Evolutionary conservation across 176 grass and related monocot genomes (phyloP).

Genomic region (Ensete glaucum): DNA sequence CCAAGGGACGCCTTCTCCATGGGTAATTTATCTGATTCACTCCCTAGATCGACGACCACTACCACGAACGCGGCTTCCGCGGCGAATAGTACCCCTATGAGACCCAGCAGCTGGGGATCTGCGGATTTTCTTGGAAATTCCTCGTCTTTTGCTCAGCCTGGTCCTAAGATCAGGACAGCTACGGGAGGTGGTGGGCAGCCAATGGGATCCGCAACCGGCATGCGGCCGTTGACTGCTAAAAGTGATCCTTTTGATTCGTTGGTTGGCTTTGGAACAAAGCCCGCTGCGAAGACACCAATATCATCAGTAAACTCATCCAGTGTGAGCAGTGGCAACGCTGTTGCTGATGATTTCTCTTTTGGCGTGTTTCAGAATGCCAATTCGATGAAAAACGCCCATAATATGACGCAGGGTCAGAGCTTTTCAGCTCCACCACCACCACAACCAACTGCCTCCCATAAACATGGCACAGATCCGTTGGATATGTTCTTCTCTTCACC

Average conservation of each 20-base stretch:
- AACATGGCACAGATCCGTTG: slow-evolving; percentile 41
- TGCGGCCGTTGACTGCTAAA: slow-evolving; percentile 39
- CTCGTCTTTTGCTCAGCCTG: slow-evolving; percentile 7
- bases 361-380: slow-evolving; percentile 40
- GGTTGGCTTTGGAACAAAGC: slow-evolving; percentile 50
- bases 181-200: slow-evolving; percentile 17
- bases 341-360: slow-evolving; percentile 30
- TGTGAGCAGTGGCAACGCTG: background rate
- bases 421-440: slow-evolving; percentile 32
- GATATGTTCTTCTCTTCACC: slow-evolving; percentile 70
- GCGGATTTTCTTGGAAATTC: slow-evolving; percentile 6
- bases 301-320: slow-evolving; percentile 30
- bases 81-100: slow-evolving; percentile 22
- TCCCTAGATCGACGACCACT: slow-evolving; percentile 44
- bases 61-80: background rate
- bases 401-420: slow-evolving; percentile 3
- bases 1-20: slow-evolving; percentile 49
- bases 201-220: slow-evolving; percentile 40
- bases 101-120: slow-evolving; percentile 29
- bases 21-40: slow-evolving; percentile 58
- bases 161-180: slow-evolving; percentile 2
- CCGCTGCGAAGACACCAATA: slow-evolving; percentile 26
- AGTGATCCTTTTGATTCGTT: slow-evolving; percentile 81
- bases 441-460: slow-evolving; percentile 24
- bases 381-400: slow-evolving; percentile 13